Conservation (phyloP, 768 basidiomycete genomes). For the Auriculariales sp. region DNA sequence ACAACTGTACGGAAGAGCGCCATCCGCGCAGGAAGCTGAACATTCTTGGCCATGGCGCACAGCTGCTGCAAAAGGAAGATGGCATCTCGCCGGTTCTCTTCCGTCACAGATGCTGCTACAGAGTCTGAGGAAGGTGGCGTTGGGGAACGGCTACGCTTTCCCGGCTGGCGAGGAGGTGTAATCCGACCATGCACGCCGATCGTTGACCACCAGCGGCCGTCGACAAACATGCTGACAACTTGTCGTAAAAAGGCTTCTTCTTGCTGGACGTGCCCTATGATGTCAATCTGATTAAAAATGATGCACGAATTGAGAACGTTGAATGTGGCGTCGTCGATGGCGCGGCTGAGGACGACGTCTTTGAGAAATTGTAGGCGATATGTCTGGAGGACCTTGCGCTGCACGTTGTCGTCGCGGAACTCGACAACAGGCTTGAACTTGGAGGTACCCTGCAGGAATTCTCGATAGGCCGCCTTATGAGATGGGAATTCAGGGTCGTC, state of each 20-base stretch:
- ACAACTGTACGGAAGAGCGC: constrained; percentile 75
- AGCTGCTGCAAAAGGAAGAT: constrained; percentile 84
- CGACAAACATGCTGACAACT: constrained; percentile 58
- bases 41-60: constrained; percentile 91
- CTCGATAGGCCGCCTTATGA: constrained; percentile 95
- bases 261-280: constrained; percentile 76
- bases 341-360: constrained; percentile 91
- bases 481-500: constrained; percentile 94
- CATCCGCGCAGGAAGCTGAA: constrained; percentile 78
- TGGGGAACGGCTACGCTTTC: neutral
- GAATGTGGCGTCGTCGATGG: constrained; percentile 92
- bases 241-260: constrained; percentile 65
- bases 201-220: constrained; percentile 3
- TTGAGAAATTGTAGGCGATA: constrained; percentile 96
- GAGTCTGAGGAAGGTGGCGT: neutral
- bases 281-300: constrained; percentile 98
- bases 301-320: constrained; percentile 94
- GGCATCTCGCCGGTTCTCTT: constrained; percentile 54
- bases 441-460: constrained; percentile 73
- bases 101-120: too few relatives aligned
- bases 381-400: constrained; percentile 88
- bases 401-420: constrained; percentile 59
- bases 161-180: neutral
- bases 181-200: neutral
- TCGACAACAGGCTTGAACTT: constrained; percentile 81